A percentile compares a stretch with the other conserved stretches of the same genome.
These are phyloP conservation scores for Ampelocalamus luodianensis DNA, from an alignment of 176 grass and related monocot species.

Conservation along the genomic window DNA sequence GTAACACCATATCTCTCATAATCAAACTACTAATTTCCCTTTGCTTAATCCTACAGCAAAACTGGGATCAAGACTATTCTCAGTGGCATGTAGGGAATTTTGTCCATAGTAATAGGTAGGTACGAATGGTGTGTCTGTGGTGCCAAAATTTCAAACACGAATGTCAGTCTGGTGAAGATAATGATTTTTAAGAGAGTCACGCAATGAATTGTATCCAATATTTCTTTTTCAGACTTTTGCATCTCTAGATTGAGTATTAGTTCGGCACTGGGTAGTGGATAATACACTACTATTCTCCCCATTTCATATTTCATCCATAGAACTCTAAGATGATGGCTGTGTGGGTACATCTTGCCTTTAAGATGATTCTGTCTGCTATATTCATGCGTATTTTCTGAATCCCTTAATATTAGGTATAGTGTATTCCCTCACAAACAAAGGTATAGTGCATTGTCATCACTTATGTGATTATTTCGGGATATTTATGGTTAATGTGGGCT, in stretches of 20 bases:
- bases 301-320: background rate
- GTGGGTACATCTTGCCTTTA: background rate
- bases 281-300: too few relatives aligned
- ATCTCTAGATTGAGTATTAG: background rate
- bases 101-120: background rate
- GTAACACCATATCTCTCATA: too few relatives aligned
- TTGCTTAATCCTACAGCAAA: too few relatives aligned
- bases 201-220: background rate
- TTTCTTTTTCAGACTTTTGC: background rate
- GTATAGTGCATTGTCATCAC: background rate
- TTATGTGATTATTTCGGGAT: background rate
- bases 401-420: background rate
- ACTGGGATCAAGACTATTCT: too few relatives aligned
- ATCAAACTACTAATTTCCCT: too few relatives aligned
- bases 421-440: background rate
- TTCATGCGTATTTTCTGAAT: background rate
- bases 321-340: background rate
- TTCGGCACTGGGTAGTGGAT: background rate
- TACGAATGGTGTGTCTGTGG: background rate
- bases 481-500: background rate
- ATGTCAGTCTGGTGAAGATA: background rate
- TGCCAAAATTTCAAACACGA: conserved; percentile 3
- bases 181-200: background rate
- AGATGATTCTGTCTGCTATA: background rate
- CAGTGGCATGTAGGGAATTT: too few relatives aligned